Evolutionary conservation across 2,329 filamentous ascomycete species (phyloP).

Genomic region (Stemphylium beticola): DNA sequence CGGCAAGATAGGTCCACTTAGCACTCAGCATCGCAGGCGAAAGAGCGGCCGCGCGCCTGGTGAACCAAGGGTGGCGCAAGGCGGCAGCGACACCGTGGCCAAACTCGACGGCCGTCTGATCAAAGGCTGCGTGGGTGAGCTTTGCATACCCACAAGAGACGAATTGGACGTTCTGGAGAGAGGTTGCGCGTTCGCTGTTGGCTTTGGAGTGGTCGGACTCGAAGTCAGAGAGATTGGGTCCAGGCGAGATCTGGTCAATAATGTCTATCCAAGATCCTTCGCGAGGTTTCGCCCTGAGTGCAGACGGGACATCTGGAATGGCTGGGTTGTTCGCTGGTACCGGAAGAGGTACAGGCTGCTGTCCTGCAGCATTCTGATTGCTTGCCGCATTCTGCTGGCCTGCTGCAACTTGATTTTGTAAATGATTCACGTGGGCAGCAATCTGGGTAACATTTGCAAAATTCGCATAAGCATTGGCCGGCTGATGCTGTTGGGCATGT

Average conservation of each 20-base stretch:
- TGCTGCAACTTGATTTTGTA: constrained; percentile 6
- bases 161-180: constrained; percentile 56
- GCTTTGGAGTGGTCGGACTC: constrained; percentile 45
- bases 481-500: constrained; percentile 5
- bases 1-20: constrained; percentile 46
- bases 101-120: constrained; percentile 45
- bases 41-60: constrained; percentile 39
- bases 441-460: constrained; percentile 5
- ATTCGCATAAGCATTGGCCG: constrained; percentile 6
- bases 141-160: constrained; percentile 67
- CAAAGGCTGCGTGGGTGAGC: constrained; percentile 44
- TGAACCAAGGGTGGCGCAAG: constrained; percentile 31
- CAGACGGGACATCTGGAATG: constrained; percentile 25
- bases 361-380: neutral
- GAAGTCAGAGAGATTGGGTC: constrained; percentile 52
- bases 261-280: constrained; percentile 58
- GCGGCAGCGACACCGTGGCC: constrained; percentile 8
- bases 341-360: constrained; percentile 3
- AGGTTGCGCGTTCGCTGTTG: constrained; percentile 34
- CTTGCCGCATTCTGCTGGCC: neutral
- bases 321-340: constrained; percentile 7
- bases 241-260: constrained; percentile 59
- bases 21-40: constrained; percentile 46
- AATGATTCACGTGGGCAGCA: constrained; percentile 11
- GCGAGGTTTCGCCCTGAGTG: constrained; percentile 47